Evolutionary conservation across 1,284 basidiomycete species (phyloP), one percentile per base, ranked within the genome.

Genomic region (Grifola frondosa): DNA sequence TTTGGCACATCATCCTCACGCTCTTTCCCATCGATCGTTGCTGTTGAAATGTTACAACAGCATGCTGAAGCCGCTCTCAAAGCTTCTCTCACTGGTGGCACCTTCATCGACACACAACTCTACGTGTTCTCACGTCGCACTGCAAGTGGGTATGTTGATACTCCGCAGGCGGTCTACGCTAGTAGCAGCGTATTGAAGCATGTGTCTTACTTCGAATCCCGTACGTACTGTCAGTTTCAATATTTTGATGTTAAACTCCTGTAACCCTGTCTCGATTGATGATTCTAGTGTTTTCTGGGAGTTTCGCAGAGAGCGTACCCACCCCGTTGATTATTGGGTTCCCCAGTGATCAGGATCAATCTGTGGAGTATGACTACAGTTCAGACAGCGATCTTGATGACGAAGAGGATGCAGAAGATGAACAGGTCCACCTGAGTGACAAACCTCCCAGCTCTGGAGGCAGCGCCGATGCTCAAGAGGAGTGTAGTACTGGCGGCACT

Each of bases 301-400:
- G 40, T 2, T 42, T 42, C n/a, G 21, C 33, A 2, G 40, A 42
- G n/a, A 20, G 13, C 9, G 10, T 20, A 12, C 8, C 23, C 9
- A 16, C 5, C 13, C 21, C 17, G 29, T n/a, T 34, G 17, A 30
- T 4, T 12, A 4, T 20, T 5, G 11, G n/a, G 16, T 33, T 34
- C 3, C 12, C 31, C 4, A 26, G 19, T 6, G 16, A 30, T 6
- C n/a, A 29, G 1, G 3, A 38, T 5, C 38, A n/a, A 3, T 44
- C 45, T 2, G 22, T 33, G 6, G 37, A 37, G 12, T 49, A 45
- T 23, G 48, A 26, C 8, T 49, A 49, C 30, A 36, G 42, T 5
- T 45, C 43, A 3, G 48, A 49, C 25, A 49, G 48, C 28, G 48
- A 49, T 17, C 29, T 49, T 11, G 48, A 49, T 2, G 42, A 41